A percentile compares a stretch with the other conserved stretches of the same genome.
These are phyloP conservation scores for Heterobasidion annosum DNA, from an alignment of 1,284 basidiomycete genomes.

Conservation along the genomic window DNA sequence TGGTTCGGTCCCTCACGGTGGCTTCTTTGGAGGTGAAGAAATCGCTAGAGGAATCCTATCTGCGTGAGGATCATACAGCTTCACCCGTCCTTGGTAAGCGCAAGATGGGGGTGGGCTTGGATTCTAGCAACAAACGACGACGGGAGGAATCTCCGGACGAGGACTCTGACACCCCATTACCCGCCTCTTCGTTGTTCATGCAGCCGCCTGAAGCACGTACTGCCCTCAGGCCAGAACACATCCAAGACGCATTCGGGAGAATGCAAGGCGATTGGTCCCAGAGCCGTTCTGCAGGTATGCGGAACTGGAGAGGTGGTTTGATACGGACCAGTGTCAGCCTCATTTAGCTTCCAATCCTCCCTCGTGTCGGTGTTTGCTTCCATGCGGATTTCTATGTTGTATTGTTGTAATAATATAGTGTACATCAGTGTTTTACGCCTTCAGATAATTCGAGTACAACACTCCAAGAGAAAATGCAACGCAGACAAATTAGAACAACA, in stretches of 20 bases:
- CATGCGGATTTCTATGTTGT: constrained; percentile 9
- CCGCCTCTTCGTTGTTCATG: constrained; percentile 66
- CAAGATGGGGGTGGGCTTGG: constrained; percentile 39
- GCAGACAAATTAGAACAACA: constrained; percentile 55
- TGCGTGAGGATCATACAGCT: constrained; percentile 52
- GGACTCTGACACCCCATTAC: constrained; percentile 47
- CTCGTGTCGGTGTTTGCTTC: constrained; percentile 8
- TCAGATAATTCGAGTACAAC: neutral
- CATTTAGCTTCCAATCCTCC: constrained; percentile 40
- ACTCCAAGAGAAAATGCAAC: neutral
- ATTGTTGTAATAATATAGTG: constrained; percentile 6
- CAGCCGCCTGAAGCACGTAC: constrained; percentile 74
- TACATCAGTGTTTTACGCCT: constrained; percentile 7
- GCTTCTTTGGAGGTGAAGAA: constrained; percentile 80
- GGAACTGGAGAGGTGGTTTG: constrained; percentile 81
- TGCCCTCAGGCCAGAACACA: constrained; percentile 73
- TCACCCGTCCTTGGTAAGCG: constrained; percentile 64
- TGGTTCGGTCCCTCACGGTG: constrained; percentile 88
- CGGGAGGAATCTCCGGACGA: constrained; percentile 52
- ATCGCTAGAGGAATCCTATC: constrained; percentile 63
- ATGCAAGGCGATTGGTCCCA: constrained; percentile 83
- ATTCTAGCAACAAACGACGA: constrained; percentile 49
- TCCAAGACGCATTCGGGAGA: constrained; percentile 80
- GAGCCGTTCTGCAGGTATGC: constrained; percentile 73
- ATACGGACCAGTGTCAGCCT: constrained; percentile 73